Percentiles rank a stretch among this genome's conserved stretches.
phyloP scores from a whole-genome alignment of 805 yeast species.

The Metschnikowia orientalis region DNA sequence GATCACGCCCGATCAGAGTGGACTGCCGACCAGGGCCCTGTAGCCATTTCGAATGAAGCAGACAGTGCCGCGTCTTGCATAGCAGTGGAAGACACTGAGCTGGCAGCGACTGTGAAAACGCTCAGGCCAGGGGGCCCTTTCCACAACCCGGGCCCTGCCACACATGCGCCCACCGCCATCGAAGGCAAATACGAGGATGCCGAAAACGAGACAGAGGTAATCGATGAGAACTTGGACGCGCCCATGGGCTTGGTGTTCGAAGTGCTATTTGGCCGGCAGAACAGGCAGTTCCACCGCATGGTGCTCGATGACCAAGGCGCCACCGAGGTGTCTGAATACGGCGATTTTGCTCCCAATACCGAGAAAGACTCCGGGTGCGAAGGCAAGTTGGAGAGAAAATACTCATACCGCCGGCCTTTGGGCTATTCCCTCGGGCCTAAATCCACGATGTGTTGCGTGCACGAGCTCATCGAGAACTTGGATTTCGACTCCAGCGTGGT shows the following conservation, averaged over 20 bases:
- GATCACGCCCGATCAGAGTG: slow-evolving; percentile 11
- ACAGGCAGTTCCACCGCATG: slow-evolving; percentile 40
- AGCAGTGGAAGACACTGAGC: background rate
- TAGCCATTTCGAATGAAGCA: background rate
- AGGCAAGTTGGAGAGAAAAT: slow-evolving; percentile 42
- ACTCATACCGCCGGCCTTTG: slow-evolving; percentile 59
- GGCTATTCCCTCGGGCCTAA: slow-evolving; percentile 71
- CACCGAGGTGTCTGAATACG: slow-evolving; percentile 46
- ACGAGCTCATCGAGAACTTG: slow-evolving; percentile 51
- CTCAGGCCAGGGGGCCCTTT: slow-evolving; percentile 38
- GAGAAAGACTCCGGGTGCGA: slow-evolving; percentile 33
- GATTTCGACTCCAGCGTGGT: slow-evolving; percentile 47
- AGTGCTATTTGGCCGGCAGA: slow-evolving; percentile 56
- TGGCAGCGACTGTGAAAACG: slow-evolving; percentile 18
- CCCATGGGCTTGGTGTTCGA: slow-evolving; percentile 62
- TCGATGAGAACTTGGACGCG: slow-evolving; percentile 50
- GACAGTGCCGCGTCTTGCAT: background rate
- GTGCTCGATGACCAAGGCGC: slow-evolving; percentile 61
- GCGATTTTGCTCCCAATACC: slow-evolving; percentile 9
- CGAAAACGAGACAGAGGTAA: slow-evolving; percentile 50
- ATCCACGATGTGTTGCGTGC: slow-evolving; percentile 62
- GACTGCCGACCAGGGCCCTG: slow-evolving; percentile 2
- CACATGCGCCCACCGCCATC: slow-evolving; percentile 45
- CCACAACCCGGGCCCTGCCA: slow-evolving; percentile 34
- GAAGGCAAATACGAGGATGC: slow-evolving; percentile 9